These are phyloP conservation scores for Angomonas ambiguus DNA, from an alignment of 208 protist species.

Conservation along the genomic window DNA sequence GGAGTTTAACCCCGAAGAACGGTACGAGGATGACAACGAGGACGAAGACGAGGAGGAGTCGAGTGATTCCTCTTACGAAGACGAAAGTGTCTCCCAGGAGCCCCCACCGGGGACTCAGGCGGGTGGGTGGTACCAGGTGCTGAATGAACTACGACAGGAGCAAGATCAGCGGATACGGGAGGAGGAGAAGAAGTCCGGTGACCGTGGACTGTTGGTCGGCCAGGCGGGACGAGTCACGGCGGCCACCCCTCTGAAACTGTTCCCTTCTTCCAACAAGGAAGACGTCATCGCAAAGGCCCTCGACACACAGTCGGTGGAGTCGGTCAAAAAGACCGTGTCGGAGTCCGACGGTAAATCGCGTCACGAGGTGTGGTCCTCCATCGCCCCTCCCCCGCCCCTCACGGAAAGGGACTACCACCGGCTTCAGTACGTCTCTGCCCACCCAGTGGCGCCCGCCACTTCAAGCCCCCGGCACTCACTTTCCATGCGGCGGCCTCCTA, in stretches of 20 bases:
- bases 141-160: slow-evolving; percentile 49
- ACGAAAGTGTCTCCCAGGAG: background rate
- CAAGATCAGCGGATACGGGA: slow-evolving; percentile 21
- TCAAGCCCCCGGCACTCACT: slow-evolving; percentile 57
- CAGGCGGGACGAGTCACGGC: slow-evolving; percentile 16
- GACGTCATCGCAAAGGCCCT: background rate
- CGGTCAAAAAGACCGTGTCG: background rate
- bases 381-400: slow-evolving; percentile 32
- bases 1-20: slow-evolving; percentile 46
- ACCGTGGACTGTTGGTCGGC: slow-evolving; percentile 1
- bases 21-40: slow-evolving; percentile 25
- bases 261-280: slow-evolving; percentile 8
- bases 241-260: slow-evolving; percentile 34
- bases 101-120: slow-evolving; percentile 8
- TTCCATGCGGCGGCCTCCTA: slow-evolving; percentile 66
- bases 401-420: slow-evolving; percentile 44
- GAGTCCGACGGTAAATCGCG: slow-evolving; percentile 18
- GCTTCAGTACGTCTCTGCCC: slow-evolving; percentile 55
- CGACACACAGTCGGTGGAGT: background rate
- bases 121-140: slow-evolving; percentile 53
- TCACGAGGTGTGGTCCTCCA: slow-evolving; percentile 66
- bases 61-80: background rate
- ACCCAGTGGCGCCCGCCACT: slow-evolving; percentile 49
- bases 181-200: slow-evolving; percentile 2
- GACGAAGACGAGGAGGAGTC: background rate